These are phyloP conservation scores for Arabis alpina DNA, from an alignment of 345 rosid genomes.

Conservation along the genomic window DNA sequence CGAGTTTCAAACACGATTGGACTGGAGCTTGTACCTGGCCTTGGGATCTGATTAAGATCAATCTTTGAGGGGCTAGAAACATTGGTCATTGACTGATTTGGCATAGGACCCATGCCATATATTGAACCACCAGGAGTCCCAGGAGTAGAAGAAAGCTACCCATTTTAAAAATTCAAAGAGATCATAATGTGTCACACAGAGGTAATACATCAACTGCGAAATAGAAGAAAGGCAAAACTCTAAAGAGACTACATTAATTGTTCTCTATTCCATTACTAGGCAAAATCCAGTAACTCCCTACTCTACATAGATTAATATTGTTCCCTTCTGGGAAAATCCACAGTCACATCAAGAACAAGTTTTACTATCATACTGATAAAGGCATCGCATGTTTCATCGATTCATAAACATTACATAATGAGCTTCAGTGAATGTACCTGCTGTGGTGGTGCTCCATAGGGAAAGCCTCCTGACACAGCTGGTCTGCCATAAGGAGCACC, in stretches of 20 bases:
- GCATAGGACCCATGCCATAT: conserved; percentile 38
- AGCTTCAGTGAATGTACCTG: conserved; percentile 33
- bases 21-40: conserved; percentile 46
- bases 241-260: not conserved
- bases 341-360: conserved; percentile 12
- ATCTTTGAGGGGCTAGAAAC: conserved; percentile 42
- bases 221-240: conserved; percentile 8
- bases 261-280: conserved; percentile 9
- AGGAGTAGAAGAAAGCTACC: conserved; percentile 40
- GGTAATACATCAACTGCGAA: not conserved
- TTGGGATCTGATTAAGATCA: conserved; percentile 44
- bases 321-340: conserved; percentile 4
- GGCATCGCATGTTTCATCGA: conserved; percentile 23
- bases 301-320: not conserved
- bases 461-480: conserved; percentile 28
- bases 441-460: conserved; percentile 40
- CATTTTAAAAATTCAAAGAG: conserved; percentile 27
- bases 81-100: conserved; percentile 45
- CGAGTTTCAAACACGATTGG: conserved; percentile 40
- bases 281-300: not conserved
- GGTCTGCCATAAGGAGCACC: conserved; percentile 40
- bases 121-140: conserved; percentile 40
- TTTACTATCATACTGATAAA: conserved; percentile 5
- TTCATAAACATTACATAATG: not conserved
- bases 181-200: conserved; percentile 4